Conservation (phyloP, 1,284 basidiomycete genomes). For the Malassezia slooffiae region DNA sequence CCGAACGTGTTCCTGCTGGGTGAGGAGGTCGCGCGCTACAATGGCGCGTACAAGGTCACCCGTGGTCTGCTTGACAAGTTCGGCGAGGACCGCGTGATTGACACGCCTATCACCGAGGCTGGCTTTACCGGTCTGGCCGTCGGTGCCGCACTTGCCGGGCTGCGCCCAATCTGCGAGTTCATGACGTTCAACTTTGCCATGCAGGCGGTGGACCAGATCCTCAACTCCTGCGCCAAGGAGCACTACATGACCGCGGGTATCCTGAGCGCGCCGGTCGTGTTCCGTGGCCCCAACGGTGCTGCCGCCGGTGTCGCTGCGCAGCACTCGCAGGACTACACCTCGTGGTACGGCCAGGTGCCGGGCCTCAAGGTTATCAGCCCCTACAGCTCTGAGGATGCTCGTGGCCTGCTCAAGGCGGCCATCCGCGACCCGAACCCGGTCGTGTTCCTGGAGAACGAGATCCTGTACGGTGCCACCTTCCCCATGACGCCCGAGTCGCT, state of each 20-base stretch:
- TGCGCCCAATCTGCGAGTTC: conserved; percentile 97
- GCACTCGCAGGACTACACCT: conserved; percentile 51
- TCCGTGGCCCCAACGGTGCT: conserved; percentile 98
- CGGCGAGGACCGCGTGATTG: conserved; percentile 94
- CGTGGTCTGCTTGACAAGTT: conserved; percentile 97
- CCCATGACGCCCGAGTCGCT: conserved; percentile 87
- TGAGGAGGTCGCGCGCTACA: conserved; percentile 87
- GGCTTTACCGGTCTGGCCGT: conserved; percentile 95
- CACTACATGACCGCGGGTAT: conserved; percentile 99
- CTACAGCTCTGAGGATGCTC: conserved; percentile 94
- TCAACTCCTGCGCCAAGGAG: conserved; percentile 99
- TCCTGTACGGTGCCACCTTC: conserved; percentile 94
- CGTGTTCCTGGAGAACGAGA: conserved; percentile 98
- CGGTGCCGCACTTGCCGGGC: conserved; percentile 83
- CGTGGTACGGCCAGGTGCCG: conserved; percentile 87
- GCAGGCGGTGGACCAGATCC: conserved; percentile 94
- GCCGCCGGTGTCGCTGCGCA: conserved; percentile 86
- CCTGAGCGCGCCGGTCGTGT: conserved; percentile 92
- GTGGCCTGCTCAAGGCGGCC: conserved; percentile 90
- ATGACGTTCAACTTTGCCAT: conserved; percentile 65
- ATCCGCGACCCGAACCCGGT: conserved; percentile 98
- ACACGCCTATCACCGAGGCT: conserved; percentile 83
- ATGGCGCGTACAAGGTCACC: conserved; percentile 24
- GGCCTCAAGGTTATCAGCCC: conserved; percentile 96
- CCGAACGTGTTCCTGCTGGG: conserved; percentile 90